Conservation (phyloP, 768 basidiomycete genomes). For the Phlegmacium glaucopus region DNA sequence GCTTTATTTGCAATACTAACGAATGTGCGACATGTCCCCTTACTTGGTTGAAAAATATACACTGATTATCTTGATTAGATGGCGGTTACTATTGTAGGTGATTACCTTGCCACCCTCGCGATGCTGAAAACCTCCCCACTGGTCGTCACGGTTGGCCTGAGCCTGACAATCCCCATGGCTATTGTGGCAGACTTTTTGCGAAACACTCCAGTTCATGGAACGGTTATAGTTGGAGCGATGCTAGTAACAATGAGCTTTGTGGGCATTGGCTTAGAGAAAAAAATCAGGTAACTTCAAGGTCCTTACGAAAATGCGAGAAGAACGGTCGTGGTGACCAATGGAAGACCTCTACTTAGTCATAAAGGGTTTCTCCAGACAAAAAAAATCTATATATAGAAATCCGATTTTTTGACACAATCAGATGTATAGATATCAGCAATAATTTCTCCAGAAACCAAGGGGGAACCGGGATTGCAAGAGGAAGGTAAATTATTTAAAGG, state of each 20-base stretch:
- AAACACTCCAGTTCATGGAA: conserved; percentile 39
- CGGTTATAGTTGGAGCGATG: conserved; percentile 73
- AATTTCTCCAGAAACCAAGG: too few species aligned
- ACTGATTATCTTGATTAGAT: conserved; percentile 44
- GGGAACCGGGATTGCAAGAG: too few species aligned
- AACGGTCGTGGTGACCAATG: too few species aligned
- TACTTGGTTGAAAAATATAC: not conserved
- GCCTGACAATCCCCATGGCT: conserved; percentile 90
- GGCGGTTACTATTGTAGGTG: conserved; percentile 78
- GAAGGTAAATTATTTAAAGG: too few species aligned
- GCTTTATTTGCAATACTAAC: conserved; percentile 33
- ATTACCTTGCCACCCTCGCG: conserved; percentile 82
- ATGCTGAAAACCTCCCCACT: conserved; percentile 97
- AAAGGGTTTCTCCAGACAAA: too few species aligned
- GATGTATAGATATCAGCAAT: too few species aligned
- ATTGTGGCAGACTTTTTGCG: conserved; percentile 66
- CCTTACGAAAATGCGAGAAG: too few species aligned
- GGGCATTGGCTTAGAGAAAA: conserved; percentile 25
- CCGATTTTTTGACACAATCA: too few species aligned
- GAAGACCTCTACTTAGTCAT: too few species aligned
- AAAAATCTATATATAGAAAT: too few species aligned
- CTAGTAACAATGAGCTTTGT: conserved; percentile 78
- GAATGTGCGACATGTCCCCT: conserved; percentile 28
- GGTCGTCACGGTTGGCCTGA: conserved; percentile 89
- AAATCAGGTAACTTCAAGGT: too few species aligned